phyloP scores from a whole-genome alignment of 2,329 filamentous ascomycete genomes.

The Scedosporium minutisporum region DNA sequence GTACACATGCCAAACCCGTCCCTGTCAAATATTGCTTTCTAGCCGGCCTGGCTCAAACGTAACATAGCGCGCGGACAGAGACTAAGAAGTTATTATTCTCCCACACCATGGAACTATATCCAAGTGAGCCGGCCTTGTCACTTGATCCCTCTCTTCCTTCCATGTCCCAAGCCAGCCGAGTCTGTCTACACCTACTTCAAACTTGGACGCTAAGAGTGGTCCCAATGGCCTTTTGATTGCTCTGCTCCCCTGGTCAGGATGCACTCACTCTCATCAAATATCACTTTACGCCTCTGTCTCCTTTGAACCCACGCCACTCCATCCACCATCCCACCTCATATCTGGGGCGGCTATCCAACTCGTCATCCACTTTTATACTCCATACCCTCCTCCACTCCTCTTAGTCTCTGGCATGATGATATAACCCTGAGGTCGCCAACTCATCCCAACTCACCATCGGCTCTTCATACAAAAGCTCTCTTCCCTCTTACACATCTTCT shows the following conservation, averaged over 20 bases:
- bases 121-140: constrained; percentile 1
- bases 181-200: background rate
- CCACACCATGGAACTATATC: background rate
- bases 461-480: background rate
- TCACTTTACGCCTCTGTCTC: background rate
- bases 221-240: background rate
- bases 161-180: background rate
- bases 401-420: background rate
- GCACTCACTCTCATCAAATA: background rate
- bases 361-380: background rate
- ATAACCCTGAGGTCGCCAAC: constrained; percentile 1
- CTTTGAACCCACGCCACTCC: background rate
- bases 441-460: background rate
- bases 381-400: background rate
- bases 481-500: background rate
- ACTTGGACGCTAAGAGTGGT: background rate
- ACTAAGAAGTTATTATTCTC: background rate
- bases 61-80: background rate
- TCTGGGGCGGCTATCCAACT: background rate
- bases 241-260: constrained; percentile 4
- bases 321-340: constrained; percentile 6
- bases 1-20: constrained; percentile 1
- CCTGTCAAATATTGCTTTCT: constrained; percentile 4
- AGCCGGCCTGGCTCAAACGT: constrained; percentile 4
- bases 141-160: constrained; percentile 3